Conservation (phyloP, 176 grass and related monocot genomes). For the Cenchrus americanus region DNA sequence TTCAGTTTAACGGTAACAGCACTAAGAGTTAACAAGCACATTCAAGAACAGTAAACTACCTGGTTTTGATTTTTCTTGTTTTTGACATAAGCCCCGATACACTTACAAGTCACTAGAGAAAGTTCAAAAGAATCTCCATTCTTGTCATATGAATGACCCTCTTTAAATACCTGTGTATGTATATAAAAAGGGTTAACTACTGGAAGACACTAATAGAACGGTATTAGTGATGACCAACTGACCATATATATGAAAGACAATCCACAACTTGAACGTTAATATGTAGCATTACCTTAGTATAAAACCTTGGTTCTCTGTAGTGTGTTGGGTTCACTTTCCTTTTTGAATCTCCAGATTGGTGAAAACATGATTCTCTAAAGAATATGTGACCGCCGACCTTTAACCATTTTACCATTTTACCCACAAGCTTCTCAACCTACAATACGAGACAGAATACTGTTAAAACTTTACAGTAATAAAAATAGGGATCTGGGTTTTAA, state of each 20-base stretch:
- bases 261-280: not conserved
- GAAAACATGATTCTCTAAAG: slow-evolving; percentile 98
- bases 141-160: slow-evolving; percentile 69
- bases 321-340: slow-evolving; percentile 97
- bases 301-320: slow-evolving; percentile 92
- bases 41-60: slow-evolving; percentile 40
- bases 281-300: slow-evolving; percentile 82
- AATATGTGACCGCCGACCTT: slow-evolving; percentile 87
- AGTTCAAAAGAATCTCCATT: slow-evolving; percentile 76
- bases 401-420: slow-evolving; percentile 80
- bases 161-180: slow-evolving; percentile 74
- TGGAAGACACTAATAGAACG: not conserved
- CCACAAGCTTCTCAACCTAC: slow-evolving; percentile 78
- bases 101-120: slow-evolving; percentile 83
- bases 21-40: slow-evolving; percentile 16
- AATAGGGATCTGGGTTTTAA: not conserved
- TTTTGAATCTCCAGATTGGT: slow-evolving; percentile 95
- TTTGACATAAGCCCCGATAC: slow-evolving; percentile 91
- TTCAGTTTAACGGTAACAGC: not conserved
- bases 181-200: slow-evolving; percentile 20
- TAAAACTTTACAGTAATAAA: not conserved
- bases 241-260: not conserved
- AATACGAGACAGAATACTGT: not conserved
- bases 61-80: slow-evolving; percentile 99
- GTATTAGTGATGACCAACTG: not conserved